These are phyloP conservation scores for Pochonia chlamydosporia DNA, from an alignment of 2,329 filamentous ascomycete species.

Conservation along the genomic window DNA sequence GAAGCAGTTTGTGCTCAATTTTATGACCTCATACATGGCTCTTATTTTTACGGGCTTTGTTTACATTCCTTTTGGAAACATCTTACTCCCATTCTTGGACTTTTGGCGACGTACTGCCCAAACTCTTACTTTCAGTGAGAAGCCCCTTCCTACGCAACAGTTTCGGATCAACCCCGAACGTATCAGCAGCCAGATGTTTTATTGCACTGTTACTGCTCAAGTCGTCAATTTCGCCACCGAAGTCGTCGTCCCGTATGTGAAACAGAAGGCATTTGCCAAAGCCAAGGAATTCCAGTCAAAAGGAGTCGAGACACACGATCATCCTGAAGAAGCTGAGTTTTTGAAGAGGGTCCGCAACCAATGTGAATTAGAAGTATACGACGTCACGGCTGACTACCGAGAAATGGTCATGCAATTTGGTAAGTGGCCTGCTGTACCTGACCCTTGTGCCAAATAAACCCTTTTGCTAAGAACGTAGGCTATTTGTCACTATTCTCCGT, in stretches of 20 bases:
- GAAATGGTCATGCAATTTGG: constrained; percentile 87
- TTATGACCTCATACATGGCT: constrained; percentile 90
- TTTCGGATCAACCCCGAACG: constrained; percentile 82
- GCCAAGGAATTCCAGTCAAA: constrained; percentile 69
- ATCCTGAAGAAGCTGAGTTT: constrained; percentile 73
- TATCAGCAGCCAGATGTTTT: constrained; percentile 87
- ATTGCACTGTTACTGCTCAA: constrained; percentile 91
- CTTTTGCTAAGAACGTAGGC: constrained; percentile 40
- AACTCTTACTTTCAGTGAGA: constrained; percentile 69
- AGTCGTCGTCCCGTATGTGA: constrained; percentile 76
- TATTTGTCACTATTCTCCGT: constrained; percentile 90
- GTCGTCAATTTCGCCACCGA: constrained; percentile 84
- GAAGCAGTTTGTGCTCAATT: constrained; percentile 94
- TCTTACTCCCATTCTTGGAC: constrained; percentile 81
- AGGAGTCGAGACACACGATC: constrained; percentile 54
- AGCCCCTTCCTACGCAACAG: constrained; percentile 56
- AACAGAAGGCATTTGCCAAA: constrained; percentile 71
- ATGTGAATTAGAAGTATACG: constrained; percentile 75
- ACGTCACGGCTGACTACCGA: constrained; percentile 83
- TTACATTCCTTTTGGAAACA: constrained; percentile 83
- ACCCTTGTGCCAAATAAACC: background rate
- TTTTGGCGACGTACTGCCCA: constrained; percentile 71
- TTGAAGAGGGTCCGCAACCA: constrained; percentile 76
- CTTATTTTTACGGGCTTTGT: constrained; percentile 91
- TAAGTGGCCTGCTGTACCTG: constrained; percentile 23